Conservation (phyloP, 2,329 filamentous ascomycete genomes). For the Neobulgaria alba region DNA sequence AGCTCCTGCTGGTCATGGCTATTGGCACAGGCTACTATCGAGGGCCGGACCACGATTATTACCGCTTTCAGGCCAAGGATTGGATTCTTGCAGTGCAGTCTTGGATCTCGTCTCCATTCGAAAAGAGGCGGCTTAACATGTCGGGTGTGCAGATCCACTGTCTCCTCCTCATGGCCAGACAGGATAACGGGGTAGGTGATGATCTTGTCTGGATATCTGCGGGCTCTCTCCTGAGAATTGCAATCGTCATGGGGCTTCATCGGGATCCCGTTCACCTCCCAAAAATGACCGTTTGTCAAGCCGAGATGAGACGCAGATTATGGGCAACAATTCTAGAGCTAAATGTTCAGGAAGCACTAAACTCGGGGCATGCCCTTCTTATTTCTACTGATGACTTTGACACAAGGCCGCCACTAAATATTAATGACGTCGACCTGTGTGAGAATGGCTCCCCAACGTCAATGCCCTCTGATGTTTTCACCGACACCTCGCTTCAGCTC, state of each 20-base stretch:
- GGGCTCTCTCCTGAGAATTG: slow-evolving; percentile 42
- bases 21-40: slow-evolving; percentile 18
- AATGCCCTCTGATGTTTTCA: slow-evolving; percentile 28
- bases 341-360: slow-evolving; percentile 41
- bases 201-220: slow-evolving; percentile 45
- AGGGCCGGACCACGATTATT: slow-evolving; percentile 7
- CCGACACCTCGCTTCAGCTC: slow-evolving; percentile 43
- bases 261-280: slow-evolving; percentile 44
- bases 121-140: slow-evolving; percentile 42
- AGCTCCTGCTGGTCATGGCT: slow-evolving; percentile 21
- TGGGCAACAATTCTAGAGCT: slow-evolving; percentile 50
- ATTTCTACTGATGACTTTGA: slow-evolving; percentile 41
- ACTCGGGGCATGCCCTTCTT: slow-evolving; percentile 42
- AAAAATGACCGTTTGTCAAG: slow-evolving; percentile 37
- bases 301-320: slow-evolving; percentile 46
- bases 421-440: slow-evolving; percentile 42
- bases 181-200: slow-evolving; percentile 38
- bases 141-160: slow-evolving; percentile 43
- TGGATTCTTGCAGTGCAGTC: slow-evolving; percentile 20
- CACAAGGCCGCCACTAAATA: slow-evolving; percentile 39
- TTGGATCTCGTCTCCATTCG: slow-evolving; percentile 26
- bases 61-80: slow-evolving; percentile 11
- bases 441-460: slow-evolving; percentile 27
- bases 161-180: slow-evolving; percentile 41
- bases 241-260: slow-evolving; percentile 51